These are phyloP conservation scores for Mercurialis annua DNA, from an alignment of 345 rosid genomes.

Conservation along the genomic window DNA sequence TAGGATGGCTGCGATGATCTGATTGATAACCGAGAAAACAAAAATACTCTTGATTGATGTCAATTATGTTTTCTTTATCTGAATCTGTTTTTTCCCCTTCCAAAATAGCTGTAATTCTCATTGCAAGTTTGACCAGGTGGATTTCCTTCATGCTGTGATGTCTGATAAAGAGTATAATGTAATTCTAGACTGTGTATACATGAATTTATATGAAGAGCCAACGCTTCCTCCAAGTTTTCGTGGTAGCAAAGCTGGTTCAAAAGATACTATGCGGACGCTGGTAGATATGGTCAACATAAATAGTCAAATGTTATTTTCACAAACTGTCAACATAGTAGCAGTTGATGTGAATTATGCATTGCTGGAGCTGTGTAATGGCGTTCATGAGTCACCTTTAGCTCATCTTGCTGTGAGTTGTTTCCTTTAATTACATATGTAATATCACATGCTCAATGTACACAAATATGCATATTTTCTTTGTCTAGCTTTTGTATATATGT, in stretches of 20 bases:
- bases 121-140: conserved; percentile 58
- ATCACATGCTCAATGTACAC: neutral
- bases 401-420: conserved; percentile 69
- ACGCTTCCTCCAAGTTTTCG: conserved; percentile 92
- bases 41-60: neutral
- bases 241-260: conserved; percentile 62
- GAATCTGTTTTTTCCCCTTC: neutral
- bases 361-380: conserved; percentile 82
- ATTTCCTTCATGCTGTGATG: conserved; percentile 74
- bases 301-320: conserved; percentile 80
- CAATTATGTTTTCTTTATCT: neutral
- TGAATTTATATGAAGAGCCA: conserved; percentile 82
- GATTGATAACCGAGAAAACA: neutral
- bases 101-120: neutral
- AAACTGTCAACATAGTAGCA: conserved; percentile 72
- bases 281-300: conserved; percentile 94
- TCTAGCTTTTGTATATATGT: neutral
- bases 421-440: conserved; percentile 12
- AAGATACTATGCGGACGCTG: conserved; percentile 71
- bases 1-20: no score
- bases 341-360: conserved; percentile 86
- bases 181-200: conserved; percentile 55
- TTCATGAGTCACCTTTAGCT: conserved; percentile 82
- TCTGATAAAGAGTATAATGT: conserved; percentile 90
- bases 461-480: neutral